These are phyloP conservation scores for Penicillium sp. DNA, from an alignment of 2,329 filamentous ascomycete genomes.

Conservation along the genomic window DNA sequence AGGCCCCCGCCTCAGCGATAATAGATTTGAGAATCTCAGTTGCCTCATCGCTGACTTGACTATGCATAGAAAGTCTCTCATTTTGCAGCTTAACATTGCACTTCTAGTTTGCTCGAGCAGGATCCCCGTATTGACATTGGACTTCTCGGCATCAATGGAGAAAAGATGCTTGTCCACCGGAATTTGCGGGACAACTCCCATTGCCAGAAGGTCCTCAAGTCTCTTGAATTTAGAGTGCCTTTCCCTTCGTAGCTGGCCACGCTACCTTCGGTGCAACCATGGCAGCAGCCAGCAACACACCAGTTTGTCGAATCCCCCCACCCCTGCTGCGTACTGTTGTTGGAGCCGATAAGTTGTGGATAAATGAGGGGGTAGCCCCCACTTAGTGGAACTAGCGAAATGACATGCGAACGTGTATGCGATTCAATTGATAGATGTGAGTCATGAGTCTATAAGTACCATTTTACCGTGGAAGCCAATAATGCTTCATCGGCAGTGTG, in stretches of 20 bases:
- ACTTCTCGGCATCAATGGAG: constrained; percentile 23
- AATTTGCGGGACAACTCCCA: constrained; percentile 51
- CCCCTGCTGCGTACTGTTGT: constrained; percentile 29
- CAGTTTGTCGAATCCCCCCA: constrained; percentile 32
- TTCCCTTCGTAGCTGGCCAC: constrained; percentile 24
- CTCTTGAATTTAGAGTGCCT: constrained; percentile 23
- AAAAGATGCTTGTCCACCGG: constrained; percentile 31
- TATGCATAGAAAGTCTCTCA: constrained; percentile 26
- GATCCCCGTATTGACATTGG: constrained; percentile 23
- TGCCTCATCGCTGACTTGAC: constrained; percentile 37
- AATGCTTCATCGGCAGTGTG: no score
- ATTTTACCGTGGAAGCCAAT: no score
- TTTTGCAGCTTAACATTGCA: constrained; percentile 26
- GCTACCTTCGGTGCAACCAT: constrained; percentile 23
- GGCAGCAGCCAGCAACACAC: constrained; percentile 23
- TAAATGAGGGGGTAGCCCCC: neutral
- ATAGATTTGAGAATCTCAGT: constrained; percentile 23
- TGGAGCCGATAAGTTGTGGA: neutral
- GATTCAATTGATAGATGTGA: no score
- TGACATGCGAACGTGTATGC: no score
- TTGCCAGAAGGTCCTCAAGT: constrained; percentile 27
- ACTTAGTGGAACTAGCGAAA: neutral
- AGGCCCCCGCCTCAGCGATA: constrained; percentile 21
- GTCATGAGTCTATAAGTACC: no score
- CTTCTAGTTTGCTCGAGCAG: constrained; percentile 22